A percentile compares a stretch with the other conserved stretches of the same genome.
phyloP scores from a whole-genome alignment of 2,329 filamentous ascomycete species.

The Stemphylium lycopersici region DNA sequence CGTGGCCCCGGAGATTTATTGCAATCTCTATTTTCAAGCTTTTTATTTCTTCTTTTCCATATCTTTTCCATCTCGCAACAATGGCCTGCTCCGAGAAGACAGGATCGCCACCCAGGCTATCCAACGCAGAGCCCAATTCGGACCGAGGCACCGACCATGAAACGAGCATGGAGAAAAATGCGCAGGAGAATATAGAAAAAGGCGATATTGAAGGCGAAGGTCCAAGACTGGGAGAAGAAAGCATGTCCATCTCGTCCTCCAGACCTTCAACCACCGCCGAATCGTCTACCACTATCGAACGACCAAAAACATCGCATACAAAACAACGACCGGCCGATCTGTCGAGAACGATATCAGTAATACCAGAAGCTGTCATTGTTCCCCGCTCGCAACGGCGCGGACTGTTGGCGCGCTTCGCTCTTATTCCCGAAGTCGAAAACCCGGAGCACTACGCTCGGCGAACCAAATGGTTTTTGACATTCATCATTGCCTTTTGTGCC shows the following conservation, averaged over 20 bases:
- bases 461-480: conserved; percentile 85
- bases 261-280: conserved; percentile 29
- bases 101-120: conserved; percentile 3
- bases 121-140: neutral
- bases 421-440: conserved; percentile 79
- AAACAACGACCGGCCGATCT: conserved; percentile 26
- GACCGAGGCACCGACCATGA: conserved; percentile 1
- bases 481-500: conserved; percentile 76
- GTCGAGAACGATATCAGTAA: conserved; percentile 40
- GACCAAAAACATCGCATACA: neutral
- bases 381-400: conserved; percentile 68
- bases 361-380: conserved; percentile 54
- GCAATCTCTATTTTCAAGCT: neutral
- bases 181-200: conserved; percentile 9
- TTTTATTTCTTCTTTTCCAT: neutral
- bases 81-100: neutral
- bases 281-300: conserved; percentile 18
- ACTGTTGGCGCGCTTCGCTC: conserved; percentile 70
- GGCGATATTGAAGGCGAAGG: conserved; percentile 2
- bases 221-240: conserved; percentile 18
- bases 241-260: conserved; percentile 31
- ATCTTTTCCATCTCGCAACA: neutral
- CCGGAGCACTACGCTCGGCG: conserved; percentile 74
- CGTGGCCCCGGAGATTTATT: neutral
- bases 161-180: neutral